Percentiles rank a stretch among this genome's conserved stretches.
Conservation (phyloP, 2,329 filamentous ascomycete species). For the Amylocarpus encephaloides region DNA sequence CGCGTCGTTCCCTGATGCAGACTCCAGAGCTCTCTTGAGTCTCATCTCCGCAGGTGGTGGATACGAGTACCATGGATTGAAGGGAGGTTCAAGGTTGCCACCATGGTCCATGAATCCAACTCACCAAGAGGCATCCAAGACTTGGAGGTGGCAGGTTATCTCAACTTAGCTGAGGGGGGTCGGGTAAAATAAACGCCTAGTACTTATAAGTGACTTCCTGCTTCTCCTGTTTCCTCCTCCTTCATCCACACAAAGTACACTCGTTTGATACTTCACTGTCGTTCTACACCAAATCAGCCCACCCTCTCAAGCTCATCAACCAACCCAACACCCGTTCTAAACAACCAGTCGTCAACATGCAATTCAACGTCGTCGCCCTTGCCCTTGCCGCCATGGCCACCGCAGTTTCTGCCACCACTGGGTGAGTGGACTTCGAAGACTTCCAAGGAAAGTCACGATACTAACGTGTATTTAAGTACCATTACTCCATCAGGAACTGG, state of each 20-base stretch:
- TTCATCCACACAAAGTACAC: conserved; percentile 28
- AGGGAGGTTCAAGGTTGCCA: too few relatives aligned
- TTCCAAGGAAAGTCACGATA: not conserved
- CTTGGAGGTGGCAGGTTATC: conserved; percentile 9
- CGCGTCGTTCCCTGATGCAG: too few relatives aligned
- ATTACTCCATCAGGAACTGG: conserved; percentile 28
- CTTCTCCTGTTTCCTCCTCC: conserved; percentile 12
- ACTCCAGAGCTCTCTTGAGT: too few relatives aligned
- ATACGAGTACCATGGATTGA: too few relatives aligned
- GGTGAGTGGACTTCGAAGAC: conserved; percentile 13
- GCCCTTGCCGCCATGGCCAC: conserved; percentile 27
- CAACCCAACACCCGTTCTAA: conserved; percentile 9
- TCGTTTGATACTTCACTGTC: conserved; percentile 25
- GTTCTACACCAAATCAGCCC: conserved; percentile 9
- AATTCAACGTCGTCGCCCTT: conserved; percentile 29
- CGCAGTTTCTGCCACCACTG: conserved; percentile 18
- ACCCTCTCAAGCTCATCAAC: conserved; percentile 11
- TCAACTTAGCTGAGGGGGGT: conserved; percentile 7
- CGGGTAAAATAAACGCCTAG: conserved; percentile 10
- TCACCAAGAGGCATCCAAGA: not conserved
- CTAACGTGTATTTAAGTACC: conserved; percentile 20
- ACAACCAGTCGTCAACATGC: conserved; percentile 30
- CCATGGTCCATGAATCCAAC: not conserved
- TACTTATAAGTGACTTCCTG: conserved; percentile 12
- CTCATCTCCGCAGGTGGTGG: too few relatives aligned